A percentile compares a stretch with the other conserved stretches of the same genome.
Conservation (phyloP, 805 yeast genomes). For the Metschnikowia corniflorae region DNA sequence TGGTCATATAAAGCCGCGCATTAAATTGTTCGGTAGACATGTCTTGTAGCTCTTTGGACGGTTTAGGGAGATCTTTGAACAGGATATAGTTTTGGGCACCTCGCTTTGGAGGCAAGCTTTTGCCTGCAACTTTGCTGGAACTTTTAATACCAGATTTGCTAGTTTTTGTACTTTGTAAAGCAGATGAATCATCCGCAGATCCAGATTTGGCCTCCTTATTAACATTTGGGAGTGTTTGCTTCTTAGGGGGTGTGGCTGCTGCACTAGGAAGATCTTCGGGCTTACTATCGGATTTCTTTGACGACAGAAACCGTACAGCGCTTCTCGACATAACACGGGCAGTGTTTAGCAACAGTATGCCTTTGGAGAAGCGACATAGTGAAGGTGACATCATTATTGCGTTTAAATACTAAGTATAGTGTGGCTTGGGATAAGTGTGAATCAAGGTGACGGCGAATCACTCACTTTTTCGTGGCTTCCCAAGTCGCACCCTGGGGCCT, state of each 20-base stretch:
- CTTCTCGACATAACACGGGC: background rate
- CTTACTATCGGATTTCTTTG: background rate
- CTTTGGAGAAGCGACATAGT: too few relatives aligned
- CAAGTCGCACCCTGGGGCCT: too few relatives aligned
- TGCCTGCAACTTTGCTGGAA: too few relatives aligned
- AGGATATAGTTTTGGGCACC: conserved; percentile 22
- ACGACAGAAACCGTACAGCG: background rate
- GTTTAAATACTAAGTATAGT: too few relatives aligned
- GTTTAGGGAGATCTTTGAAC: conserved; percentile 32
- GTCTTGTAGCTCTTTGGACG: conserved; percentile 19
- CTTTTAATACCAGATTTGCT: too few relatives aligned
- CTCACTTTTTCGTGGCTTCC: too few relatives aligned
- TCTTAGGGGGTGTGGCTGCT: background rate
- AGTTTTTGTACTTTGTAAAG: too few relatives aligned
- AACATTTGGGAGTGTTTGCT: background rate
- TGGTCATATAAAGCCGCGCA: conserved; percentile 14
- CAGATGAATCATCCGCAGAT: too few relatives aligned
- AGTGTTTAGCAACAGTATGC: too few relatives aligned
- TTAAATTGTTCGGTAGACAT: conserved; percentile 15
- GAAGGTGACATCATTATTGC: too few relatives aligned
- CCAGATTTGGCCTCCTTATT: background rate
- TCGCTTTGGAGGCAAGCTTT: conserved; percentile 1
- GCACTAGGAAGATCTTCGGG: background rate
- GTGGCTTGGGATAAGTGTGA: too few relatives aligned
- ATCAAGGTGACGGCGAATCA: too few relatives aligned